Evolutionary conservation across 345 rosid genomes (phyloP).

Genomic region (Gossypium arboreum): DNA sequence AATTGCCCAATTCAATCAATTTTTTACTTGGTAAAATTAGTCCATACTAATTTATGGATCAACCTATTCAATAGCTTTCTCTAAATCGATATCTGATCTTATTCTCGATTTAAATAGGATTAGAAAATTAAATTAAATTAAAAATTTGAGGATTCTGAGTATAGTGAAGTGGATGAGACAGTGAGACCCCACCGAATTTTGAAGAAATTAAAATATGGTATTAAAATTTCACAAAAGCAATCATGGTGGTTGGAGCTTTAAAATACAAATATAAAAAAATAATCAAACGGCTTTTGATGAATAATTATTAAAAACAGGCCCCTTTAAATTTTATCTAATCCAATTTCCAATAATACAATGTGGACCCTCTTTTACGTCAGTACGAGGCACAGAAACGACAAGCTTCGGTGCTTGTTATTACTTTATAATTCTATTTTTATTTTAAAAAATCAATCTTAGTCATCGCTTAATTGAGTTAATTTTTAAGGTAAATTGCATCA

Average conservation of each 20-base stretch:
- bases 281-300: neutral
- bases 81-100: fast-evolving
- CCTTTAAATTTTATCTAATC: neutral
- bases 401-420: neutral
- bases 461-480: too few species aligned
- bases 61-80: too few species aligned
- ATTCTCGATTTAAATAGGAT: too few species aligned
- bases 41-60: too few species aligned
- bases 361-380: slow-evolving; percentile 3
- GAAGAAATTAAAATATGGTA: neutral
- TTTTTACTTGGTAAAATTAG: too few species aligned
- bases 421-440: neutral
- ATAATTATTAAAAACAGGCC: neutral
- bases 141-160: too few species aligned
- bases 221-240: neutral
- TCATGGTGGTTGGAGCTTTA: neutral
- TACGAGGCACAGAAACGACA: slow-evolving; percentile 15
- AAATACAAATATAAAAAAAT: neutral
- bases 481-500: too few species aligned
- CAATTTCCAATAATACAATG: slow-evolving; percentile 17
- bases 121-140: too few species aligned
- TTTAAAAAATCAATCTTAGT: neutral
- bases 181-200: too few species aligned
- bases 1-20: too few species aligned
- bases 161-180: too few species aligned